A percentile compares a stretch with the other conserved stretches of the same genome.
These are phyloP conservation scores for Globisporangium splendens DNA, from an alignment of 352 stramenopile species.

Conservation along the genomic window DNA sequence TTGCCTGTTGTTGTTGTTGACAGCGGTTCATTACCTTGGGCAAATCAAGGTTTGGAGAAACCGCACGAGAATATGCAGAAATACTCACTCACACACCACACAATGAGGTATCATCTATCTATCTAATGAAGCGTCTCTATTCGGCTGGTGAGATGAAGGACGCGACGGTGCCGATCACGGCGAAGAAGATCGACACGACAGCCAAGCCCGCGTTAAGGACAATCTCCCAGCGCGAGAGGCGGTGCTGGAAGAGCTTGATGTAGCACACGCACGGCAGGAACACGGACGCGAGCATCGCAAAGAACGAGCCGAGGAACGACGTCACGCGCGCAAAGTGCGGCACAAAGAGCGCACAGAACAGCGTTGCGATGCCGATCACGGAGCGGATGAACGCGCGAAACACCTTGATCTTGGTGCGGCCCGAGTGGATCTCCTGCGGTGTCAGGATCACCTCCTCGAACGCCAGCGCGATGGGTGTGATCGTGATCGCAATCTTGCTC, in stretches of 20 bases:
- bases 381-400: conserved; percentile 69
- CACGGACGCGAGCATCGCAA: conserved; percentile 80
- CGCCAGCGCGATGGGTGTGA: conserved; percentile 73
- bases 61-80: no score
- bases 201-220: conserved; percentile 51
- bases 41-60: no score
- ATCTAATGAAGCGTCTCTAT: background rate
- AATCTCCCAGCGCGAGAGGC: conserved; percentile 45
- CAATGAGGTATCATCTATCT: no score
- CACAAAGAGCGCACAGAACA: conserved; percentile 71
- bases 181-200: conserved; percentile 61
- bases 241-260: conserved; percentile 73
- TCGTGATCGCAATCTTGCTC: conserved; percentile 86
- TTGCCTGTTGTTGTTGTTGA: no score
- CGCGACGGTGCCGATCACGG: conserved; percentile 69
- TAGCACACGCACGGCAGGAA: conserved; percentile 84
- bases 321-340: conserved; percentile 83
- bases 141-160: conserved; percentile 75
- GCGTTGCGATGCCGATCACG: conserved; percentile 39
- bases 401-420: conserved; percentile 31
- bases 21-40: no score
- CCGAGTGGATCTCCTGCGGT: conserved; percentile 26
- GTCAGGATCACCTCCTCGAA: conserved; percentile 74
- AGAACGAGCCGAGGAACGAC: conserved; percentile 84
- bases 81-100: no score